Evolutionary conservation across 1,284 basidiomycete species (phyloP), one percentile per base, ranked within the genome.

Genomic region (Sanghuangporus weigelae): DNA sequence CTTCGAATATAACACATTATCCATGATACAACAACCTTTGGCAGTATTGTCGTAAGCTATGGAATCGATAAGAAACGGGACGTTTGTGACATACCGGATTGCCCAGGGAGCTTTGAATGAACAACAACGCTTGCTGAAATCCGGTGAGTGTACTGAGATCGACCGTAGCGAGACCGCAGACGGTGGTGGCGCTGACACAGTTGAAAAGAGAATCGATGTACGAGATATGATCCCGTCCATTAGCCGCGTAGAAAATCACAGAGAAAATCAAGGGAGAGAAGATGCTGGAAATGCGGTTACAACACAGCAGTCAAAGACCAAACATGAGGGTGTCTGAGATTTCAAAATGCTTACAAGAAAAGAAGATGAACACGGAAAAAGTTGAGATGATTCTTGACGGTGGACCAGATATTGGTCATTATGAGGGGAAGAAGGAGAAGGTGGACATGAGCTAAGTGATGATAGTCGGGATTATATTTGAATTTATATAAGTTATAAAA

Each of bases 201-300:
- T 83, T 82, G 76, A 85, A 95, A 49, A 94, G 79, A 8, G 85
- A 79, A 70, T 94, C 92, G 71, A 93, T 81, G 73, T 91, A 92
- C 46, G 80, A 69, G 57, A 92, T 80, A 54, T 80, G 83, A 68
- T 79, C 82, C 61, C 76, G 73, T 54, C 87, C 87, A 80, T 90
- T 90, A 73, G 81, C 81, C 21, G 83, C 87, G 68, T 85, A 94
- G 69, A 93, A 81, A 58, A 94, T 84, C 36, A 71, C 82, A 21
- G 92, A 90, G 71, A 84, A 85, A 54, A 92, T 77, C 65, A 94
- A 77, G 7, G 91, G 92, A 0, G 84, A 85, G 70, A 93, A 84
- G 10, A 84, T 86, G 71, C 92, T 94, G 72, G 71, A 71, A 61
- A 71, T 63, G 61, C 72, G 63, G 63, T 74, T 71, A 40, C 66